A percentile compares a stretch with the other conserved stretches of the same genome.
phyloP scores from a whole-genome alignment of 2,329 filamentous ascomycete species.

The Leptographium wingfieldii region DNA sequence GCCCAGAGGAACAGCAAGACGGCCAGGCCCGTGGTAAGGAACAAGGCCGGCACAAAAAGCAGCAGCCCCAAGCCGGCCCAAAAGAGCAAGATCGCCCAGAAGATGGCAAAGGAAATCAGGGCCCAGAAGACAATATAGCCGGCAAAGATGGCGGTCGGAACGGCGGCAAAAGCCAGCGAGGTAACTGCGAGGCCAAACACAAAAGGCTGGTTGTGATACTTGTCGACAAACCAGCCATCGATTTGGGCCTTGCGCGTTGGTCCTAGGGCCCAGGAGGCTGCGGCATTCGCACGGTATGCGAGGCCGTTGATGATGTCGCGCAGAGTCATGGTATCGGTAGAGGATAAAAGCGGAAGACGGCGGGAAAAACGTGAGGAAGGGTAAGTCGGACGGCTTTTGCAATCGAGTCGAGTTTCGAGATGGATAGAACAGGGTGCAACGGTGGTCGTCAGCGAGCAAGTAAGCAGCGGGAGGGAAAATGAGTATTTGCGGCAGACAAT shows the following conservation, averaged over 20 bases:
- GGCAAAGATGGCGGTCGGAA: slow-evolving; percentile 1
- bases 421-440: not conserved
- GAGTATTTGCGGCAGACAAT: not conserved
- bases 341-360: not conserved
- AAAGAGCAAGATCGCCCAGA: slow-evolving; percentile 10
- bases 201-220: not conserved
- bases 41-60: slow-evolving; percentile 10
- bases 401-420: not conserved
- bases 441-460: not conserved
- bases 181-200: not conserved
- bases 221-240: not conserved
- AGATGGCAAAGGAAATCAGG: slow-evolving; percentile 7
- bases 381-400: not conserved
- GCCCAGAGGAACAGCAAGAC: slow-evolving; percentile 8
- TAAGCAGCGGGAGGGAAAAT: not conserved
- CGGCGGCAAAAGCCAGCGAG: not conserved
- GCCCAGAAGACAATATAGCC: slow-evolving; percentile 9
- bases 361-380: not conserved
- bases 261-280: not conserved
- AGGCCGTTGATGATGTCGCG: not conserved
- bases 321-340: not conserved
- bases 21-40: slow-evolving; percentile 5
- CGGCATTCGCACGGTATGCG: not conserved
- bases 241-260: not conserved
- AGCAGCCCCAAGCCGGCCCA: slow-evolving; percentile 10